Evolutionary conservation across 176 grass and related monocot species (phyloP), one percentile per base, ranked within the genome.

Genomic region (Avena sativa): DNA sequence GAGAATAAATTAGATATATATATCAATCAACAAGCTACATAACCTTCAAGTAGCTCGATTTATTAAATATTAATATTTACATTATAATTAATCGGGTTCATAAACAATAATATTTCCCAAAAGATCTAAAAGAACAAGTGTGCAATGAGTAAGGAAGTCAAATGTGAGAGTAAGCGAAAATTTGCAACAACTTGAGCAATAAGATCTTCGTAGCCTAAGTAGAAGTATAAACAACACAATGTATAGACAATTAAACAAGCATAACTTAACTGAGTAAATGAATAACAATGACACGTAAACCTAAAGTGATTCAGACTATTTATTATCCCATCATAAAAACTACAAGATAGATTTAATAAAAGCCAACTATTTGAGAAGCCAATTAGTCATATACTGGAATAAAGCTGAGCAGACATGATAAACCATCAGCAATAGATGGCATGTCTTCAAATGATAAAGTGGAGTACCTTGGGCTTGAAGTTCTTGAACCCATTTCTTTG

Each of bases 401-500:
- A 50, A 70, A 48, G 12, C 74, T 8, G 1, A 36, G 26, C 1
- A 9, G 38, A 55, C 49, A 86, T 51, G 79, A 77, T 71, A 56
- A 72, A 61, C 52, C 40, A 30, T 56, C 73, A 73, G 82, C 71
- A 1, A 55, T 15, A 84, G 6, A 74, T 36, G 2, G n/a, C 40
- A 52, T 56, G 65, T 74, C 32, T 48, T 72, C 51, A 67, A 63
- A 66, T 74, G 66, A 50, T 32, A 25, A 88, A 84, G 85, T 59
- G 55, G 59, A 48, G 43, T 87, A 99, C 97, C 97, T 96, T 94
- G 94, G 66, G 91, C 91, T 84, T 96, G 94, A 81, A 99, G 97
- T 80, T 96, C 97, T 89, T 91, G 89, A 72, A 99, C 94, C 97
- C 97, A 99, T 90, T 94, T 99, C 87, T 96, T 93, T 76, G 97